Percentiles rank a stretch among this genome's conserved stretches.
phyloP scores from a whole-genome alignment of 176 grass and related monocot genomes.

The Zea mays region DNA sequence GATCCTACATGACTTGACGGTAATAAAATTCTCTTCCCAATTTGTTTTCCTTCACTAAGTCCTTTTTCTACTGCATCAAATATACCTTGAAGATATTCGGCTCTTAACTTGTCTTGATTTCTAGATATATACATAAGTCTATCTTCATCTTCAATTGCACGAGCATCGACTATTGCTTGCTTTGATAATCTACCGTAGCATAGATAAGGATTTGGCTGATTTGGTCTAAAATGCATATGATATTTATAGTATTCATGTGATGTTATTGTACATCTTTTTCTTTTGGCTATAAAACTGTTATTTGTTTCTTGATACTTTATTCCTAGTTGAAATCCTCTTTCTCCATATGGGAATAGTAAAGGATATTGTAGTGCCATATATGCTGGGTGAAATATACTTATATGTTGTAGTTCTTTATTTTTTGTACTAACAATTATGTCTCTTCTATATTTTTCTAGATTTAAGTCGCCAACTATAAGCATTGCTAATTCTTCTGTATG shows the following conservation, averaged over 20 bases:
- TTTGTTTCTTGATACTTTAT: neutral
- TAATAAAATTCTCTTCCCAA: neutral
- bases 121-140: neutral
- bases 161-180: neutral
- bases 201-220: neutral
- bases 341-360: neutral
- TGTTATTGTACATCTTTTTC: rapidly evolving
- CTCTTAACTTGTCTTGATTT: neutral
- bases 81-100: neutral
- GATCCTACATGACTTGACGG: neutral
- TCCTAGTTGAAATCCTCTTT: neutral
- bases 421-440: neutral
- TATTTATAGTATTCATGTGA: neutral
- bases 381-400: neutral
- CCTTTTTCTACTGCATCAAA: neutral
- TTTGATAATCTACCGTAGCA: neutral
- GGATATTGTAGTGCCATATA: neutral
- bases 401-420: neutral
- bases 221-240: neutral
- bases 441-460: neutral
- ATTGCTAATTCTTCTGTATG: neutral
- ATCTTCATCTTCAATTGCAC: neutral
- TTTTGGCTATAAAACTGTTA: neutral
- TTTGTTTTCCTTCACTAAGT: neutral
- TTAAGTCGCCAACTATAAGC: neutral